Base-by-base conservation (phyloP, 305 asterid species). In the Fraxinus sp. region DNA sequence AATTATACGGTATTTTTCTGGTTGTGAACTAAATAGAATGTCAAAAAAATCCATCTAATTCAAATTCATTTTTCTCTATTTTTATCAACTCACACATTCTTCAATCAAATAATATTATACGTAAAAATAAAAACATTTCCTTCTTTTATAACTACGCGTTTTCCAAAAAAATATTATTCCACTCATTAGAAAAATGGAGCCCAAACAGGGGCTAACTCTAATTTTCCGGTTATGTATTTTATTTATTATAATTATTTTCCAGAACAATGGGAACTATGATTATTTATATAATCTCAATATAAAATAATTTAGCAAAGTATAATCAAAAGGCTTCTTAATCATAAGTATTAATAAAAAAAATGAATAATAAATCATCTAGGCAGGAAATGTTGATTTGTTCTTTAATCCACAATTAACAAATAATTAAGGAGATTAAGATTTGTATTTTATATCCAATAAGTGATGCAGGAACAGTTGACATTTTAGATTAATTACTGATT, bases 371-470 rank as follows among this genome's bases (percentile, higher is more conserved):
- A 66, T 66, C 18, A 11, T 66, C 74, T 26, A 5, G 32, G 36
- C 36, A 26, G n/a, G 73, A 66, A 66, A 10, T 68, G 74, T 68
- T 76, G 35, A 79, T 75, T 81, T 78, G 30, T 11, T 78, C 36
- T 68, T 28, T 30, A 79, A 30, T 20, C 28, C 28, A 74, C 20
- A 64, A 80, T 72, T 16, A 78, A 18, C 22, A 74, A 68, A 26
- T 74, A 82, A 79, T 22, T 3, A 33, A 76, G 28, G 76, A 59
- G 41, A 64, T 81, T 79, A 80, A 81, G 74, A 28, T 68, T 68
- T 10, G 64, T 70, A 59, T 1, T 64, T 35, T 36, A 66, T 68
- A 68, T 68, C 33, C 79, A 70, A 75, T 26, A 71, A 88, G 81
- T 81, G 87, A 80, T 80, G 7, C 52, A 2, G 70, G 73, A 80